Base-by-base conservation (phyloP, 805 yeast species). In the Yamadazyma phyllophila region DNA sequence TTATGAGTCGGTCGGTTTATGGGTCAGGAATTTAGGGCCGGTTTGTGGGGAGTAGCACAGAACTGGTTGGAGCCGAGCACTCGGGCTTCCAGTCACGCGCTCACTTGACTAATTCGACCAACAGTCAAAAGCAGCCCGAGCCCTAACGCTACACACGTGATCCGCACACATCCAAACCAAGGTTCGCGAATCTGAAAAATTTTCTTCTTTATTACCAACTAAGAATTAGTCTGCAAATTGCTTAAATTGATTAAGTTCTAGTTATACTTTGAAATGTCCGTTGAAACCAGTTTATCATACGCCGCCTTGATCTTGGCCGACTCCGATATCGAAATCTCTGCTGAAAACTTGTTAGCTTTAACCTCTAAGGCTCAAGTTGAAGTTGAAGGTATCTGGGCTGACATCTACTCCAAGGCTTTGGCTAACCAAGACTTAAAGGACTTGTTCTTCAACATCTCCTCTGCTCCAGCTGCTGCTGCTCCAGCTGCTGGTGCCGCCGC, bases 241-340 rank as follows among this genome's bases (percentile, higher is more conserved):
- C 76, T 71, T 71, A 72, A 71, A 67, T 59, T 60, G 77, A 72
- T 72, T 72, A 72, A 66, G 39, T 63, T 70, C 77, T 72, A 71
- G 76, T 71, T 66, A 54, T 52, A 29, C 17, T 36, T 4, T 27
- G 46, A 38, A 61, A 72, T 72, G 77, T 71, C 77, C 58, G 62
- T 66, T 57, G 77, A 72, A 69, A 61, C 76, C 48, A 74, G 75
- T 62, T 69, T 72, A 62, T 71, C 76, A 45, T 72, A 72, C 73
- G 77, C 77, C 50, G 76, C 77, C 57, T 71, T 72, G 62, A 70
- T 72, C 69, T 69, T 72, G 63, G 76, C 76, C 47, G 77, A 72
- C 61, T 58, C 77, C 52, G 76, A 72, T 36, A 59, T 71, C 57
- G 76, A 71, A 63, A 69, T 72, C 65, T 52, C 71, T 51, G 48